phyloP scores from a whole-genome alignment of 2,329 filamentous ascomycete species.

The Alternaria postmessia region DNA sequence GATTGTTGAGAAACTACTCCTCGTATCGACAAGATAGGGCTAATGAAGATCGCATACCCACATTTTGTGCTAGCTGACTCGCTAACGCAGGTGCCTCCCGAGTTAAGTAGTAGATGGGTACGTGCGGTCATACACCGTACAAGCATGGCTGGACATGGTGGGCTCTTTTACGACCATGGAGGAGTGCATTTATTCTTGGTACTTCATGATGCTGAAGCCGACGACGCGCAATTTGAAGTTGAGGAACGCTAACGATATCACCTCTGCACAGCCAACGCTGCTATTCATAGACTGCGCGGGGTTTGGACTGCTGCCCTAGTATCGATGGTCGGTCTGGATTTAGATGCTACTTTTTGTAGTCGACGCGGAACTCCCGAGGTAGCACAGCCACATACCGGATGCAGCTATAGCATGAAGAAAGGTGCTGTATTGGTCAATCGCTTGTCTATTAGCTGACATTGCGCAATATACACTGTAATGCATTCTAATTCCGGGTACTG shows the following conservation, averaged over 20 bases:
- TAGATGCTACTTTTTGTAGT: not conserved
- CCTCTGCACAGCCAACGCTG: not conserved
- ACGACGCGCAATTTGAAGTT: not conserved
- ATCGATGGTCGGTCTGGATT: not conserved
- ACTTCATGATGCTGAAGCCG: not conserved
- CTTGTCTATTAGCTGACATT: not conserved
- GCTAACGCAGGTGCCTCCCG: not conserved
- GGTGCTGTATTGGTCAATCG: not conserved
- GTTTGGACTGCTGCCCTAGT: not conserved
- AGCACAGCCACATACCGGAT: not conserved
- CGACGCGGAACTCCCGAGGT: not conserved
- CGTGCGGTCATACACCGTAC: not conserved
- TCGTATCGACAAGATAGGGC: slow-evolving; percentile 1
- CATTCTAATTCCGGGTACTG: not conserved
- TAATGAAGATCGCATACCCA: not conserved
- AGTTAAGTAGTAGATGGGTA: not conserved
- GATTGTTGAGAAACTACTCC: slow-evolving; percentile 1
- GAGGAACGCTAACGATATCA: not conserved
- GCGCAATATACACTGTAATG: no score
- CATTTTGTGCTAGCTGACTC: not conserved
- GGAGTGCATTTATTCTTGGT: not conserved
- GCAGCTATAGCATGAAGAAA: not conserved
- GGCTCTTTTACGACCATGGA: not conserved
- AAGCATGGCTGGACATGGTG: not conserved
- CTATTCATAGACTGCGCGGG: not conserved